Conservation (phyloP, 441 rosid genomes). For the Syzygium malaccense region DNA sequence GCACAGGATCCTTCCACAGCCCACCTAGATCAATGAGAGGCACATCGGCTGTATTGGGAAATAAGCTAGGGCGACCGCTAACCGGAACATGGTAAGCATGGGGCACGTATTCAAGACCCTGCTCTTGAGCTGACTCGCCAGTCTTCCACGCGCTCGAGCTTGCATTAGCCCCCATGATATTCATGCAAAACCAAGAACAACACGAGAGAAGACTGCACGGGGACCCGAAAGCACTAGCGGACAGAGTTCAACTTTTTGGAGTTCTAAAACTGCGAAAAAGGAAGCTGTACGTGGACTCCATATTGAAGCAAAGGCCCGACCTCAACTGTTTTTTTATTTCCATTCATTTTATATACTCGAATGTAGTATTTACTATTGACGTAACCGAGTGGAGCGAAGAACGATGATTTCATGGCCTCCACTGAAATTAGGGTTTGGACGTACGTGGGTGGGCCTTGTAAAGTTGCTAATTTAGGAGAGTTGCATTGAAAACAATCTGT, state of each 20-base stretch:
- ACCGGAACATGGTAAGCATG: slow-evolving; percentile 25
- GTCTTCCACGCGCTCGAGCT: slow-evolving; percentile 18
- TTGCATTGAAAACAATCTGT: neutral
- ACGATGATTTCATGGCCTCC: neutral
- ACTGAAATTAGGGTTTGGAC: neutral
- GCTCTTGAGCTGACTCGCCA: slow-evolving; percentile 46
- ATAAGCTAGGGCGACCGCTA: slow-evolving; percentile 9
- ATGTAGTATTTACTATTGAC: neutral
- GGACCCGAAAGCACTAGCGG: neutral
- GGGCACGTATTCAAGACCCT: slow-evolving; percentile 24
- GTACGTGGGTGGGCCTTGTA: neutral
- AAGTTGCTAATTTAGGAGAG: neutral
- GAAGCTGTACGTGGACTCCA: neutral
- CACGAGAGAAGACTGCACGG: neutral
- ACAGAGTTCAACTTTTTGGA: neutral
- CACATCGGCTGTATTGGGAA: slow-evolving; percentile 10
- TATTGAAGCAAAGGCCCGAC: neutral
- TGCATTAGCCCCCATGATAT: slow-evolving; percentile 16
- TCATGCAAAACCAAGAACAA: neutral
- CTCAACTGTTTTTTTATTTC: neutral
- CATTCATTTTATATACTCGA: neutral
- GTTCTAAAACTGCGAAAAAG: neutral
- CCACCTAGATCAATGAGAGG: slow-evolving; percentile 43
- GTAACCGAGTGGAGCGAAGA: neutral
- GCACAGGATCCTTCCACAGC: slow-evolving; percentile 13